Base-by-base conservation (phyloP, 768 basidiomycete genomes). In the Scleroderma bovista region DNA sequence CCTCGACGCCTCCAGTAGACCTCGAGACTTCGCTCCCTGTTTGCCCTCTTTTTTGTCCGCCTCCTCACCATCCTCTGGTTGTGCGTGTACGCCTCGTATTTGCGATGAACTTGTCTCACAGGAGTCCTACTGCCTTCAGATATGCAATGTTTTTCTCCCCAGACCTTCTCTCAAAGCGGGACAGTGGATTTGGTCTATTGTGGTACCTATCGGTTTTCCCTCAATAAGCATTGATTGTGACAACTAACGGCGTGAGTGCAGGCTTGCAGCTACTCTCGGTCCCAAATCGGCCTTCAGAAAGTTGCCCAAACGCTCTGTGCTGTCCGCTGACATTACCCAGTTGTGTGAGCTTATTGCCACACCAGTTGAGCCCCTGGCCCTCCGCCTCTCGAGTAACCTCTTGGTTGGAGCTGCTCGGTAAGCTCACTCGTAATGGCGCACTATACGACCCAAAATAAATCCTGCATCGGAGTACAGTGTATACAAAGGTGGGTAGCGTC, bases 201-300 rank as follows among this genome's bases (percentile, higher is more conserved):
- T 93, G 90, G 90, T 89, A 64, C 51, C 58, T 50, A 17, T 16
- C 36, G 26, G 16, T 38, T 9, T 13, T 37, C 44, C 10, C 29
- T 42, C 17, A n/a, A 12, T 26, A 38, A 22, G 15, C 19, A 20
- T 11, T 23, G 3, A 24, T 12, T 17, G 32, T 17, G 24, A 17
- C 22, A 17, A 44, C 53, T 62, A 36, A 65, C 39, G 4, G 10
- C 34, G 19, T 48, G 51, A 51, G 53, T 44, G 26, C 51, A 95
- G 93, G 93, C 81, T 95, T 20, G 90, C 90, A 8, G 92, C 93
- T 2, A 95, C 93, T 1, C 73, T 94, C 20, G 93, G 93, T 37
- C 84, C 91, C 8, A 87, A 84, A 69, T 87, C 88, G n/a, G 79
- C 81, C 13, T 88, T 92, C 68, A 89, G 80, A 60, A 92, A 86